A percentile compares a stretch with the other conserved stretches of the same genome.
Evolutionary conservation across 441 rosid species (phyloP).

Genomic region (Populus hybrid): DNA sequence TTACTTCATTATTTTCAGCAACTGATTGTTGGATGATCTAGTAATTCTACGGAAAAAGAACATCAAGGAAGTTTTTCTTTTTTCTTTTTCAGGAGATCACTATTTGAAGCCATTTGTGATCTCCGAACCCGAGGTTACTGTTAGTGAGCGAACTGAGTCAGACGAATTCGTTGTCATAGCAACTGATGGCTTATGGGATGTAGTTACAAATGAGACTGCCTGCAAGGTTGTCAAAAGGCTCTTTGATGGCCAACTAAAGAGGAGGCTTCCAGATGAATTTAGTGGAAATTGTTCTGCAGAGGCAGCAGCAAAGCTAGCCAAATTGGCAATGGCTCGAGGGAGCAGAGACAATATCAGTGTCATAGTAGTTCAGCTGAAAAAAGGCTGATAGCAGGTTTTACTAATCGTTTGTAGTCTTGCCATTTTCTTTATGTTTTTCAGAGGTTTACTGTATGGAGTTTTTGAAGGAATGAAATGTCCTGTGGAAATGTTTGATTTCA

Average conservation of each 20-base stretch:
- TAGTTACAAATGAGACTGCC: slow-evolving; percentile 15
- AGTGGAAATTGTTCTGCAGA: slow-evolving; percentile 5
- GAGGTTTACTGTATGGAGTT: background rate
- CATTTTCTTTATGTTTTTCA: background rate
- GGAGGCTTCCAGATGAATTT: background rate
- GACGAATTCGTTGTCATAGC: slow-evolving; percentile 8
- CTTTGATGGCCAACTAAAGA: background rate
- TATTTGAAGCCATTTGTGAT: slow-evolving; percentile 15
- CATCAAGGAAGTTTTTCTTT: no score
- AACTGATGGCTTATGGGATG: slow-evolving; percentile 24
- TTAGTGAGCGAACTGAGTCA: background rate
- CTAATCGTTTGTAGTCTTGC: background rate
- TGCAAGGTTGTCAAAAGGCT: slow-evolving; percentile 14
- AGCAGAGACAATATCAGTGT: slow-evolving; percentile 25
- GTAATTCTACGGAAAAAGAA: background rate
- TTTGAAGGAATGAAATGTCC: background rate
- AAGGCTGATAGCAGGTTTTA: background rate
- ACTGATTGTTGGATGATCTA: background rate
- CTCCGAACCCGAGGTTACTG: slow-evolving; percentile 14
- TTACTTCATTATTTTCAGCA: background rate
- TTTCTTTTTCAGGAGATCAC: slow-evolving; percentile 13
- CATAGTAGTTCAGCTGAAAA: slow-evolving; percentile 9
- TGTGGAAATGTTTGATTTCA: no score
- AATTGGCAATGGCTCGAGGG: slow-evolving; percentile 21
- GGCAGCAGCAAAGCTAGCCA: slow-evolving; percentile 18